These are phyloP conservation scores for Cercospora sesami DNA, from an alignment of 2,329 filamentous ascomycete species.

Conservation along the genomic window DNA sequence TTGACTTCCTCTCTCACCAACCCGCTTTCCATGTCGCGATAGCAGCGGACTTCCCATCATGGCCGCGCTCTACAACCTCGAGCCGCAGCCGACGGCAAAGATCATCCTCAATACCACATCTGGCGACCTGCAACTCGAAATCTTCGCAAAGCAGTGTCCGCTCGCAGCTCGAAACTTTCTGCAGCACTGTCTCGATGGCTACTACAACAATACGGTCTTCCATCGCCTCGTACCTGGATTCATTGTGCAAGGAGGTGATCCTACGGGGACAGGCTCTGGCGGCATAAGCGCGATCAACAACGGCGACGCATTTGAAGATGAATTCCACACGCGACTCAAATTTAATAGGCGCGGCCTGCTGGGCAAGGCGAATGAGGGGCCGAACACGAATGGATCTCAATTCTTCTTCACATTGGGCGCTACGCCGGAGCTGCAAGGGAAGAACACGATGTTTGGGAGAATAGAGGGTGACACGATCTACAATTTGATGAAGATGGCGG, in stretches of 20 bases:
- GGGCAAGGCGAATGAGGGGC: constrained; percentile 92
- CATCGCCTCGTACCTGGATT: constrained; percentile 91
- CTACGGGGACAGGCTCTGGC: constrained; percentile 86
- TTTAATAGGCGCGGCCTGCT: constrained; percentile 88
- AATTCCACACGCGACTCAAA: constrained; percentile 87
- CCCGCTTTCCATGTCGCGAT: constrained; percentile 10
- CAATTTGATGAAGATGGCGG: constrained; percentile 90
- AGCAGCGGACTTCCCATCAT: constrained; percentile 51
- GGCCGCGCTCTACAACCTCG: constrained; percentile 90
- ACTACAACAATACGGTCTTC: constrained; percentile 92
- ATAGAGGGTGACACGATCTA: constrained; percentile 94
- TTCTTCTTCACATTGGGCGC: constrained; percentile 90
- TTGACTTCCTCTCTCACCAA: background rate
- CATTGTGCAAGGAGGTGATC: constrained; percentile 91
- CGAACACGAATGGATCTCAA: constrained; percentile 86
- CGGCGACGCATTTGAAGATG: constrained; percentile 78
- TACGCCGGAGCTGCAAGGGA: constrained; percentile 80
- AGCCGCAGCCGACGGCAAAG: constrained; percentile 90
- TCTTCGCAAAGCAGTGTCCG: constrained; percentile 93
- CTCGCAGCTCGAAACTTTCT: constrained; percentile 93
- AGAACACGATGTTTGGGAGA: constrained; percentile 91
- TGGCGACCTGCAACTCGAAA: constrained; percentile 85
- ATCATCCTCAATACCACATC: constrained; percentile 85
- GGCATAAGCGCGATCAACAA: constrained; percentile 91
- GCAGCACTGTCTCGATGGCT: constrained; percentile 90